Base-by-base conservation (phyloP, 2,329 filamentous ascomycete genomes). In the Diplodia scrobiculata region DNA sequence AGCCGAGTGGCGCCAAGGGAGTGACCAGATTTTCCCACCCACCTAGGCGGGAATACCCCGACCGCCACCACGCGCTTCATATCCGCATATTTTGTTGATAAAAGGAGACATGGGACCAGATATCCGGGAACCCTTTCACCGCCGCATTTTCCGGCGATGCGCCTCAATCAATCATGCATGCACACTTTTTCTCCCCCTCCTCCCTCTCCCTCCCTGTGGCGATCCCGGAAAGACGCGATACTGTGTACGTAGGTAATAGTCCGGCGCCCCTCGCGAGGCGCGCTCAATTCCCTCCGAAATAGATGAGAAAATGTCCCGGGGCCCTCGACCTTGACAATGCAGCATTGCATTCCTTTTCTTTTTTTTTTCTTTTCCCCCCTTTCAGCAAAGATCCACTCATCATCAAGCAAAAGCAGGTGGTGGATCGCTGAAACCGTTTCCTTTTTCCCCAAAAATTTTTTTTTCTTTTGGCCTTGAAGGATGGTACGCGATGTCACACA, bases 61-160 rank as follows among this genome's bases (percentile, higher is more conserved):
- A n/a, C 51, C 29, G 11, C 51, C 52, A 55, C 32, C 52, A 55
- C 52, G 29, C 21, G 29, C 52, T 29, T n/a, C 27, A 29, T 32
- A 29, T 51, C 51, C 51, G n/a, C 51, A 53, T 53, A 34, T 53
- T 34, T 51, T 32, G 51, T 32, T 17, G 27, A 34, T 34, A 53
- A 32, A 11, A 19, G 29, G 29, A 32, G n/a, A 17, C 5, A 38
- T 19, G 4, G 17, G 19, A 3, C 52, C 52, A n/a, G 32, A 21
- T 11, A 25, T 9, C n/a, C 17, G 32, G 52, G 32, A 21, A 17
- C 34, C 3, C 2, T n/a, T 21, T 55, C 52, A 55, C 52, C 52
- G 34, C 52, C 32, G 52, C 32, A 41, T 41, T 14, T 7, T 41
- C 38, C 25, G 25, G 25, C 25, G 38, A 45, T 45, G 38, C 38